Evolutionary conservation across 768 basidiomycete species (phyloP), one percentile per base, ranked within the genome.

Genomic region (Calocybe gangraenosa): DNA sequence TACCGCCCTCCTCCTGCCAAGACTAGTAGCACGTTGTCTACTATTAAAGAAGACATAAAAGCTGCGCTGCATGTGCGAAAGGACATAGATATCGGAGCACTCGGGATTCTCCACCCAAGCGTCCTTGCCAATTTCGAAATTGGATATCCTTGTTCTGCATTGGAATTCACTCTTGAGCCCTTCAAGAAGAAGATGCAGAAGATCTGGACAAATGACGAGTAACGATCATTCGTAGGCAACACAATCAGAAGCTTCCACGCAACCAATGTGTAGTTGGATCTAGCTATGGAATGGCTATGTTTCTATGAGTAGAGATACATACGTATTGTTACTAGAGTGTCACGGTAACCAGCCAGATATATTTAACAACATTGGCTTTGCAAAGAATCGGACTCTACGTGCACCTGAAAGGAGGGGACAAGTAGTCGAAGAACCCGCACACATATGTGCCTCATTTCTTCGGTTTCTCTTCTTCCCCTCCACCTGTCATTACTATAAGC

Each of bases 151-250:
- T 97, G 94, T 68, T 97, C 94, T 25, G 85, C 85, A 6, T 68
- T 99, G 45, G 95, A 99, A 73, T 92, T 99, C 64, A 86, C 84
- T 22, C 73, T 97, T 36, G 94, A 97, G 65, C 89, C 89, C n/a
- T 92, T 99, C 76, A 83, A 87, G 70, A 88, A 84, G 65, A 72
- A 76, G 54, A 73, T 74, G 69, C 69, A 75, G 34, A 71, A 68
- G 57, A 65, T 76, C 47, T 80, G 77, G 77, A 78, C 74, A 38
- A 75, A 76, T 46, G 73, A 75, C 4, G 71, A 77, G 48, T 71
- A 64, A 59, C 55, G 47, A 6, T 28, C 6, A 28, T n/a, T n/a
- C n/a, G n/a, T n/a, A n/a, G n/a, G n/a, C n/a, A n/a, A n/a, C n/a
- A n/a, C n/a, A n/a, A n/a, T n/a, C n/a, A n/a, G n/a, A n/a, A n/a